Conservation (phyloP, 345 rosid genomes). For the Psidium friedrichsthalianum region DNA sequence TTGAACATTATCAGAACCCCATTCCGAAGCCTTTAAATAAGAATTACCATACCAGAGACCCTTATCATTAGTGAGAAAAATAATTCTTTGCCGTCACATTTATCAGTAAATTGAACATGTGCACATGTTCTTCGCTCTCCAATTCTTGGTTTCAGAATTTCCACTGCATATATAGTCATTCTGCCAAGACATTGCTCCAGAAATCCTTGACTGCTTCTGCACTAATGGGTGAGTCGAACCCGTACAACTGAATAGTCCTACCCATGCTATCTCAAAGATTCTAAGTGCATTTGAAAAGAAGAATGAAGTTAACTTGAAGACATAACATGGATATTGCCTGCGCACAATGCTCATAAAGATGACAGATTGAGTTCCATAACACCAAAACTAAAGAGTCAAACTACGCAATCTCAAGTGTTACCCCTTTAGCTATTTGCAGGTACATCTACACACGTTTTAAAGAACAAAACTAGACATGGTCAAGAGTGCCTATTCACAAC, state of each 20-base stretch:
- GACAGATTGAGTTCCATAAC: background rate
- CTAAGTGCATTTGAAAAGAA: background rate
- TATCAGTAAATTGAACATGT: constrained; percentile 11
- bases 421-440: background rate
- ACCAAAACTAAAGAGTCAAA: background rate
- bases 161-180: constrained; percentile 1
- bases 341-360: background rate
- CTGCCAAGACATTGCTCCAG: constrained; percentile 5
- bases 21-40: constrained; percentile 1
- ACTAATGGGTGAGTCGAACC: constrained; percentile 1
- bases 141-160: background rate
- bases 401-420: background rate
- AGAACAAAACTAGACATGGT: background rate
- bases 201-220: constrained; percentile 1
- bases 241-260: constrained; percentile 5
- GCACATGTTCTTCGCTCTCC: constrained; percentile 9
- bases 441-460: background rate
- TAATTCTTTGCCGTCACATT: background rate
- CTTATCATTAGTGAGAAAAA: background rate
- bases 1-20: constrained; percentile 1
- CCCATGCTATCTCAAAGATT: background rate
- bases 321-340: background rate
- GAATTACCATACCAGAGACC: constrained; percentile 11
- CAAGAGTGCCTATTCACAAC: background rate
- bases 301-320: background rate